Percentiles rank a stretch among this genome's conserved stretches.
Evolutionary conservation across 441 rosid genomes (phyloP).

Genomic region (Manihot esculenta): DNA sequence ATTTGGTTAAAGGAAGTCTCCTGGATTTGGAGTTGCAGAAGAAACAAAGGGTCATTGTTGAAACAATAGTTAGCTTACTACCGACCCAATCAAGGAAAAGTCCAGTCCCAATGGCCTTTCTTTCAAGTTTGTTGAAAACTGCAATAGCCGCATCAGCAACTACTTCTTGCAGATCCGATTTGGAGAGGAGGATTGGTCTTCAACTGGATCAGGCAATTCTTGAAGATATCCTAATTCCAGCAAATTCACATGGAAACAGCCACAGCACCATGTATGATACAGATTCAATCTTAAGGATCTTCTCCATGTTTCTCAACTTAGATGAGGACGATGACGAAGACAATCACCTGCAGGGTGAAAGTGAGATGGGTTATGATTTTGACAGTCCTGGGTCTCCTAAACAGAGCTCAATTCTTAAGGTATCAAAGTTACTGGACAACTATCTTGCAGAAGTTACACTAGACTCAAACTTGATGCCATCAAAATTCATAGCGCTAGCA

Average conservation of each 20-base stretch:
- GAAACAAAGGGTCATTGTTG: conserved; percentile 71
- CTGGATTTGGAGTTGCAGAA: conserved; percentile 63
- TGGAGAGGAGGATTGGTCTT: conserved; percentile 86
- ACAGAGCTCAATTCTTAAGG: conserved; percentile 87
- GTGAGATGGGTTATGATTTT: conserved; percentile 82
- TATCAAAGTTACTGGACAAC: conserved; percentile 80
- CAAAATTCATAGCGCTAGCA: conserved; percentile 76
- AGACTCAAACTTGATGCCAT: conserved; percentile 65
- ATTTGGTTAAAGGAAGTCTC: conserved; percentile 55
- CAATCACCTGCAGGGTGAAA: conserved; percentile 59
- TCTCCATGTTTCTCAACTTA: conserved; percentile 77
- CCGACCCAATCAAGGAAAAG: conserved; percentile 90
- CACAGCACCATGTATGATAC: conserved; percentile 65
- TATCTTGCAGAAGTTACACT: conserved; percentile 87
- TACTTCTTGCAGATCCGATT: conserved; percentile 72
- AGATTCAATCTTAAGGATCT: conserved; percentile 78
- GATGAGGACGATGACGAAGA: conserved; percentile 76
- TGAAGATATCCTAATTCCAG: conserved; percentile 82
- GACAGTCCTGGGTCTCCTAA: conserved; percentile 92
- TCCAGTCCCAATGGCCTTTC: conserved; percentile 84
- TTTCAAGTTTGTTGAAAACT: conserved; percentile 78
- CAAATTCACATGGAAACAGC: conserved; percentile 56
- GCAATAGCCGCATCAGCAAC: conserved; percentile 61
- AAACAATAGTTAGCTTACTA: conserved; percentile 67
- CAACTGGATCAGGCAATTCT: conserved; percentile 97